A percentile compares a stretch with the other conserved stretches of the same genome.
These are phyloP conservation scores for Acacia melanoxylon DNA, from an alignment of 306 rosid species.

Conservation along the genomic window DNA sequence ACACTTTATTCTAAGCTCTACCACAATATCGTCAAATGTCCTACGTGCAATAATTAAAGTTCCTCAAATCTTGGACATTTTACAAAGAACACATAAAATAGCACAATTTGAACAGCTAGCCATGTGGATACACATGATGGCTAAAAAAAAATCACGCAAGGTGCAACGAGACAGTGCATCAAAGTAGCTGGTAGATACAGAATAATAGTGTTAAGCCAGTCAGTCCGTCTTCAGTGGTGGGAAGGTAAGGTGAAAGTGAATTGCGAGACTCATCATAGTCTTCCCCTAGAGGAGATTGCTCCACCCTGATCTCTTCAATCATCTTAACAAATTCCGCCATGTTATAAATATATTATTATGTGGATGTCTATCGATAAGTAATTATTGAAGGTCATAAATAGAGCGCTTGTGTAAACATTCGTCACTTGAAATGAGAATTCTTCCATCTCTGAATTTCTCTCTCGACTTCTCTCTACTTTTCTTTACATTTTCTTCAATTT, in stretches of 20 bases:
- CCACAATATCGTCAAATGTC: slow-evolving; percentile 32
- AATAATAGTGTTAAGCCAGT: slow-evolving; percentile 40
- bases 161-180: slow-evolving; percentile 56
- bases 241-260: slow-evolving; percentile 85
- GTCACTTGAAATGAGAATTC: no score
- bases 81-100: slow-evolving; percentile 47
- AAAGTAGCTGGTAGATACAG: not conserved
- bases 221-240: slow-evolving; percentile 96
- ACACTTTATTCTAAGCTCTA: slow-evolving; percentile 33
- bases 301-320: slow-evolving; percentile 95
- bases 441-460: no score
- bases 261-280: slow-evolving; percentile 86
- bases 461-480: no score
- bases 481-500: no score
- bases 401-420: no score
- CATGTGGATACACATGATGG: not conserved
- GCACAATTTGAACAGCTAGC: slow-evolving; percentile 32
- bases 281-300: slow-evolving; percentile 90
- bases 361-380: no score
- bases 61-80: slow-evolving; percentile 40
- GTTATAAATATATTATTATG: no score
- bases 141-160: not conserved
- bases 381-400: no score
- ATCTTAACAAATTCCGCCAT: slow-evolving; percentile 83
- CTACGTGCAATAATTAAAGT: slow-evolving; percentile 31